These are phyloP conservation scores for Xylariaceae sp. DNA, from an alignment of 2,329 filamentous ascomycete species.

Conservation along the genomic window DNA sequence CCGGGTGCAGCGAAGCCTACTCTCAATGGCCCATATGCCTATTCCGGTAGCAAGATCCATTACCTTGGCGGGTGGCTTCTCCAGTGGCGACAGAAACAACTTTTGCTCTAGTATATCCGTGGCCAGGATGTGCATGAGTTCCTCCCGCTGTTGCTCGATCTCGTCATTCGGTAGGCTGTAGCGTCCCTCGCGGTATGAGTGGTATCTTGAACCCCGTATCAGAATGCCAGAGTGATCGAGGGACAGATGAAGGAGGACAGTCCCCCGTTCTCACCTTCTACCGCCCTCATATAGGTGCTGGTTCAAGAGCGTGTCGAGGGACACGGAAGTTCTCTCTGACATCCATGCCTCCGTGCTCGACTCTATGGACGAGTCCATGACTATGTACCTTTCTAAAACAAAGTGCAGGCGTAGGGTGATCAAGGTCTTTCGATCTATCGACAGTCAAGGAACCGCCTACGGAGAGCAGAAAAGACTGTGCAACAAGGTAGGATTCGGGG, in stretches of 20 bases:
- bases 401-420: too few species aligned
- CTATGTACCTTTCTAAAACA: too few species aligned
- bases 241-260: neutral
- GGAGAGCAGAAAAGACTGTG: too few species aligned
- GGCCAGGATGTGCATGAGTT: constrained; percentile 35
- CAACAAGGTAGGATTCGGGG: too few species aligned
- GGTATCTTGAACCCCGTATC: constrained; percentile 24
- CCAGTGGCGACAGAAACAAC: constrained; percentile 14
- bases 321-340: constrained; percentile 10
- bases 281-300: constrained; percentile 14
- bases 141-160: constrained; percentile 36
- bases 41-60: constrained; percentile 16
- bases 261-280: constrained; percentile 12
- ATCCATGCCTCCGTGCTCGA: constrained; percentile 5
- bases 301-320: constrained; percentile 7
- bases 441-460: too few species aligned
- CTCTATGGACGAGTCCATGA: neutral
- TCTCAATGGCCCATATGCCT: constrained; percentile 16
- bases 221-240: constrained; percentile 1
- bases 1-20: constrained; percentile 5
- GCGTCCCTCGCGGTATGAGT: constrained; percentile 29
- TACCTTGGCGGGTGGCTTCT: constrained; percentile 12
- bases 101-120: constrained; percentile 28
- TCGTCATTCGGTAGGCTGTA: constrained; percentile 38
- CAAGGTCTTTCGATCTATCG: too few species aligned